These are phyloP conservation scores for Eucommia ulmoides DNA, from an alignment of 257 asterid species.

Conservation along the genomic window DNA sequence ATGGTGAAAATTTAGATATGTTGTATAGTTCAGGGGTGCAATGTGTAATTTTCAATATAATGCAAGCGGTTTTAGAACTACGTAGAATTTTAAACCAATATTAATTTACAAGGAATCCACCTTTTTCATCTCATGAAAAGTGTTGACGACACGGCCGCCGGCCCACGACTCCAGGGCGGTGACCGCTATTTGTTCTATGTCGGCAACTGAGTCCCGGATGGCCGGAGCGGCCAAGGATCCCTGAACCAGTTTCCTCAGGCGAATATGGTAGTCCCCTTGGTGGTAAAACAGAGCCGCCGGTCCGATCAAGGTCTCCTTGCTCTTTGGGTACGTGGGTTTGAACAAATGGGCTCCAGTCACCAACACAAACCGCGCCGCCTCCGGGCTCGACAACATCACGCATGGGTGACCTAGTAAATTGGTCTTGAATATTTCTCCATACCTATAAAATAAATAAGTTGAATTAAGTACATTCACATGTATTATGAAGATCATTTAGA, in stretches of 20 bases:
- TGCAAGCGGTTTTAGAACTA: too few species aligned
- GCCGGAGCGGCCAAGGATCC: constrained; percentile 40
- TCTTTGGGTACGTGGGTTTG: constrained; percentile 83
- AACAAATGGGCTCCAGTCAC: constrained; percentile 21
- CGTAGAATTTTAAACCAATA: too few species aligned
- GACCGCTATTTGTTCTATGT: constrained; percentile 25
- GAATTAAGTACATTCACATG: too few species aligned
- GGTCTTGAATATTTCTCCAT: constrained; percentile 82
- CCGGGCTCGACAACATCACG: constrained; percentile 84
- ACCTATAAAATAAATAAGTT: constrained; percentile 26
- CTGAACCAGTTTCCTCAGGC: constrained; percentile 59
- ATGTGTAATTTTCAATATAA: too few species aligned
- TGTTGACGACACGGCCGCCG: constrained; percentile 32
- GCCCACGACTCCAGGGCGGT: constrained; percentile 50
- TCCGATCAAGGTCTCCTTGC: constrained; percentile 69
- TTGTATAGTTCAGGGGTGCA: too few species aligned
- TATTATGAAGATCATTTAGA: too few species aligned
- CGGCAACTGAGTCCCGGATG: constrained; percentile 34
- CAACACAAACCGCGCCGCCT: constrained; percentile 76
- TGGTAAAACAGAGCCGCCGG: constrained; percentile 61
- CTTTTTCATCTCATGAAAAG: constrained; percentile 60
- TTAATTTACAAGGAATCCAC: too few species aligned
- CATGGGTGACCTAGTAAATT: constrained; percentile 69
- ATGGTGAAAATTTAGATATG: too few species aligned
- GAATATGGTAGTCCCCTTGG: constrained; percentile 15